Base-by-base conservation (phyloP, 2,329 filamentous ascomycete genomes). In the Sporothrix inflata region DNA sequence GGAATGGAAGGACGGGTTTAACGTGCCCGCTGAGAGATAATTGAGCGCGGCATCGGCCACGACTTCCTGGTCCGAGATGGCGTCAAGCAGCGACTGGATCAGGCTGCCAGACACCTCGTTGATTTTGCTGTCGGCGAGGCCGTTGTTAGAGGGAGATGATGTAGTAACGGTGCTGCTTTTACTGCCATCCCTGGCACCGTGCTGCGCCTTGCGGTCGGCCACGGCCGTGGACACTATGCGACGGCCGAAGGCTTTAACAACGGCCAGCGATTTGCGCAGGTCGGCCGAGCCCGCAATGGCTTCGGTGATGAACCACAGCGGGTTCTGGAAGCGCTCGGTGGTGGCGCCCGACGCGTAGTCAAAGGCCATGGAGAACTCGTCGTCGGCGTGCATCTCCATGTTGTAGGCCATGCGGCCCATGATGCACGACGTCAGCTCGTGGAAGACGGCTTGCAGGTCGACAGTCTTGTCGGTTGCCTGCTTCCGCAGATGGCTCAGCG, bases 361-460 rank as follows among this genome's bases (percentile, higher is more conserved):
- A 76, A 91, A 91, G 0, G 88, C 86, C 68, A 83, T 74, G 4
- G 87, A 87, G 77, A 91, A 91, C 1, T 85, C 84, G 73, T 90
- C 87, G 42, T 86, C 83, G 65, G 87, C 84, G 76, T 88, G 87
- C 83, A 91, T 90, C 75, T 91, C 88, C 88, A 90, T 90, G 77
- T 89, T 86, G 75, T 91, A 91, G 16, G 89, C 89, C 87, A 91
- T 89, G 74, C 85, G 85, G n/a, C 89, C 89, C 86, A 91, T 90
- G 30, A 91, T 77, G 72, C 88, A 84, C 27, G 89, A 91, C 1
- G 89, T 91, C 61, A 91, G 85, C 77, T 90, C 88, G 70, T 89
- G 87, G 61, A 91, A 86, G 1, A 89, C 81, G n/a, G 80, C 81
- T 75, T 91, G 88, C 65, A 91, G 78, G 76, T 91, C 87, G 1